Conservation (phyloP, 306 rosid genomes). For the Oemleria cerasiformis region DNA sequence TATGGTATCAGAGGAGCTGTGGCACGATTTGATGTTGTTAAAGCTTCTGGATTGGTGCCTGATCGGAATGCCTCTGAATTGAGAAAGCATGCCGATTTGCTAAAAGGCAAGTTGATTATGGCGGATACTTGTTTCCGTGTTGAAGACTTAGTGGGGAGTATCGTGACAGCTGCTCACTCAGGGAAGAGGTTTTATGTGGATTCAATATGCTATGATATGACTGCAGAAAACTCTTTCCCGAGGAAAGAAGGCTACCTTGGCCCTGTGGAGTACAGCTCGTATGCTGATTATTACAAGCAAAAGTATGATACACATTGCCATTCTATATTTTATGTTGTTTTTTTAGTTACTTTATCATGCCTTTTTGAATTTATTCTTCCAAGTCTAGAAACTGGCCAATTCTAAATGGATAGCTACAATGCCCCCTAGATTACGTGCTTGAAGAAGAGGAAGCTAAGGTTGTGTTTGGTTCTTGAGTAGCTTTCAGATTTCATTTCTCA, state of each 20-base stretch:
- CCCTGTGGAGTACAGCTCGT: conserved; percentile 95
- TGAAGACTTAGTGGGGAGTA: conserved; percentile 79
- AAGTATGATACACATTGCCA: conserved; percentile 57
- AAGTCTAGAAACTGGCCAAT: conserved; percentile 20
- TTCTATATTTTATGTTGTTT: conserved; percentile 16
- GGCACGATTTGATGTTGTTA: conserved; percentile 94
- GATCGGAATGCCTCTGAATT: conserved; percentile 45
- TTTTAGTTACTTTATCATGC: conserved; percentile 20
- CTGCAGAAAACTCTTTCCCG: conserved; percentile 94
- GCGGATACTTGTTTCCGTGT: conserved; percentile 71
- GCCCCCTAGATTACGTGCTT: conserved; percentile 56
- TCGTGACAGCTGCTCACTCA: conserved; percentile 97
- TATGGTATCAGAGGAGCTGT: conserved; percentile 99
- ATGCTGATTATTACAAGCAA: conserved; percentile 97
- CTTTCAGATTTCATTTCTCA: not conserved
- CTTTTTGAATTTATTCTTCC: conserved; percentile 14
- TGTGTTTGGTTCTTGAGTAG: conserved; percentile 8
- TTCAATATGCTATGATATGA: conserved; percentile 81
- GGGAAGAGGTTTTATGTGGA: conserved; percentile 99
- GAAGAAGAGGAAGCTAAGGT: conserved; percentile 50
- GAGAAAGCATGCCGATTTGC: conserved; percentile 38
- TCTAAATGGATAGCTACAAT: conserved; percentile 38
- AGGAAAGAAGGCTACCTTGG: conserved; percentile 99
- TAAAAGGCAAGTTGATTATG: conserved; percentile 70
- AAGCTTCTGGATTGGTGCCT: conserved; percentile 93